Percentiles rank a stretch among this genome's conserved stretches.
phyloP scores from a whole-genome alignment of 1,284 basidiomycete genomes.

The Phellopilus nigrolimitatus region DNA sequence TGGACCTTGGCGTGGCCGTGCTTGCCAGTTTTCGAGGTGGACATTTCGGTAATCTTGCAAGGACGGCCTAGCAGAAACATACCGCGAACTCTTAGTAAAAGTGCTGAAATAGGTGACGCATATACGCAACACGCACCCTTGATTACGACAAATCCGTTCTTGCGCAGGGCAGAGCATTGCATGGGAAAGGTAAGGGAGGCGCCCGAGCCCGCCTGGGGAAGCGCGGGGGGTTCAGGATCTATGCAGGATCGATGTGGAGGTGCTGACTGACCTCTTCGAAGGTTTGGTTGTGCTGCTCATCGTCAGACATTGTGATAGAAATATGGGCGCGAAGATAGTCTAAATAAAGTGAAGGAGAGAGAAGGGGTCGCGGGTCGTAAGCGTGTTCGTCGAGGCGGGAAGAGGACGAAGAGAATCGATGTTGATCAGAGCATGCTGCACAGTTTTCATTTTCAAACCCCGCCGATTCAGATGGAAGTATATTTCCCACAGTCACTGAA shows the following conservation, averaged over 20 bases:
- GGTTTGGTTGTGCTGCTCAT: constrained; percentile 17
- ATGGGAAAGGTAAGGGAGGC: constrained; percentile 89
- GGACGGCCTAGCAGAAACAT: constrained; percentile 61
- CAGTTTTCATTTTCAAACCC: not conserved
- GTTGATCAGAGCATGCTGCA: not conserved
- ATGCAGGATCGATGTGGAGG: constrained; percentile 8
- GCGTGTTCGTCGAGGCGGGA: not conserved
- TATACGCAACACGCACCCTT: constrained; percentile 52
- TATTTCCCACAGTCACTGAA: no score
- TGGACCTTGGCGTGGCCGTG: constrained; percentile 99
- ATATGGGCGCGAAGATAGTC: constrained; percentile 12
- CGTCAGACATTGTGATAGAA: constrained; percentile 24
- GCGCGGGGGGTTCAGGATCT: not conserved
- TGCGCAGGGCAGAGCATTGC: constrained; percentile 97
- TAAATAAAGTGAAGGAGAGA: constrained; percentile 16
- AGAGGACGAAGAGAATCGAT: not conserved
- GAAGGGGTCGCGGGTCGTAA: not conserved
- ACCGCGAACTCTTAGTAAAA: constrained; percentile 7
- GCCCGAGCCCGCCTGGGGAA: constrained; percentile 60
- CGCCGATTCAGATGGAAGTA: no score
- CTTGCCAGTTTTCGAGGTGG: constrained; percentile 99
- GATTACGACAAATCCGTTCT: constrained; percentile 96
- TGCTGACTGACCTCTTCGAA: constrained; percentile 17
- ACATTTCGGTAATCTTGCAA: constrained; percentile 99
- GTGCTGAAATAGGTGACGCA: constrained; percentile 5